Evolutionary conservation across 169 alveolate genomes (phyloP).

Genomic region (Cryptosporidium felis): DNA sequence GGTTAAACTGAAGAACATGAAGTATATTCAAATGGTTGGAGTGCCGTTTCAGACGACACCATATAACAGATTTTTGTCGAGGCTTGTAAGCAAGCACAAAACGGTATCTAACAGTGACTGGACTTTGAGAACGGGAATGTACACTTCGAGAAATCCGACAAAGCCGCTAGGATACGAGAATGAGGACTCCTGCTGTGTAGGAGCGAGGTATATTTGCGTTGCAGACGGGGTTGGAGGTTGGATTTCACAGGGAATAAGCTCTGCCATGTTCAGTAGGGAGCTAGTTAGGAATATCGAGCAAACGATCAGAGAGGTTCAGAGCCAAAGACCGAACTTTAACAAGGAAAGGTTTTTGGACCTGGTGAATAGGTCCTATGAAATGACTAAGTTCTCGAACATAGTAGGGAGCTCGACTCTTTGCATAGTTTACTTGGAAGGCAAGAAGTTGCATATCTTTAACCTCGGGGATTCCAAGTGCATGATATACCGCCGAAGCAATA

Average conservation of each 20-base stretch:
- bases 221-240: constrained; percentile 71
- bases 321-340: background rate
- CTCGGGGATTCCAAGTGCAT: constrained; percentile 57
- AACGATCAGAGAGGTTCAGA: background rate
- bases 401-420: constrained; percentile 56
- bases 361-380: constrained; percentile 7
- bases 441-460: constrained; percentile 27
- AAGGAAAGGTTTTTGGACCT: background rate
- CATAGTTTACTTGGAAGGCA: background rate
- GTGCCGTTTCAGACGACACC: background rate
- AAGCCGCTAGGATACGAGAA: constrained; percentile 49
- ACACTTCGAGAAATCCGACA: constrained; percentile 27
- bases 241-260: constrained; percentile 45
- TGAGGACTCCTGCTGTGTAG: constrained; percentile 39
- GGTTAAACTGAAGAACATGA: background rate
- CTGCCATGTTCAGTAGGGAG: constrained; percentile 42
- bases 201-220: constrained; percentile 30
- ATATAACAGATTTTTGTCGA: constrained; percentile 8
- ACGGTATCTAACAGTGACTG: background rate
- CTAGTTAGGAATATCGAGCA: background rate
- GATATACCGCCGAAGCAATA: constrained; percentile 12
- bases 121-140: constrained; percentile 22
- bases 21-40: constrained; percentile 6
- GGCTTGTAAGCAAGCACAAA: background rate
- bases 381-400: constrained; percentile 13